phyloP scores from a whole-genome alignment of 495 filamentous ascomycete species.

The Xylaria scruposa region DNA sequence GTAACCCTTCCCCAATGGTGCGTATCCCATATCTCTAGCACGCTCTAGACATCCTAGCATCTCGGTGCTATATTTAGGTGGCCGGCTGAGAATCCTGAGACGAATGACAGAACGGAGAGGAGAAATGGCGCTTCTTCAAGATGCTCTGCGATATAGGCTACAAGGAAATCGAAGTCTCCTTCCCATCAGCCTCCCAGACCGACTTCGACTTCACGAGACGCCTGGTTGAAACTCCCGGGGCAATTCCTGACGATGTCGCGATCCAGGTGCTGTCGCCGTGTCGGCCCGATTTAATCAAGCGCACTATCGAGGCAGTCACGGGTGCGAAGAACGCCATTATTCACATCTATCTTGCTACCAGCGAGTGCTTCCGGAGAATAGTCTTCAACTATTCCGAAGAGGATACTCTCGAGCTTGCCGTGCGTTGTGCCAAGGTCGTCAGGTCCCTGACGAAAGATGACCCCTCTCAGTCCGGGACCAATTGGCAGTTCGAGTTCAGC shows the following conservation, averaged over 20 bases:
- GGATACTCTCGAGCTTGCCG: conserved; percentile 72
- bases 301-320: conserved; percentile 76
- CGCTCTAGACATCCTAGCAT: not conserved
- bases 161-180: conserved; percentile 88
- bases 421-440: conserved; percentile 76
- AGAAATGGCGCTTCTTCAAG: conserved; percentile 83
- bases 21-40: not conserved
- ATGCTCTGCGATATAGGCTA: conserved; percentile 84
- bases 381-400: conserved; percentile 79
- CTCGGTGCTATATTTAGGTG: not conserved
- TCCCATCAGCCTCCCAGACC: conserved; percentile 83
- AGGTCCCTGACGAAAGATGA: conserved; percentile 85
- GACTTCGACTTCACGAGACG: conserved; percentile 85
- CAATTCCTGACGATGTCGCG: conserved; percentile 83
- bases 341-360: conserved; percentile 84
- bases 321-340: conserved; percentile 84
- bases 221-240: conserved; percentile 75
- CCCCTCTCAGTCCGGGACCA: conserved; percentile 66
- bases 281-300: conserved; percentile 77
- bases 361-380: conserved; percentile 75
- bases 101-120: conserved; percentile 47
- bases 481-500: conserved; percentile 85
- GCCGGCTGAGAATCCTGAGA: not conserved
- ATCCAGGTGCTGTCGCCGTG: conserved; percentile 84
- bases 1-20: not conserved